phyloP scores from a whole-genome alignment of 2,329 filamentous ascomycete genomes.

The Onygenales sp. region DNA sequence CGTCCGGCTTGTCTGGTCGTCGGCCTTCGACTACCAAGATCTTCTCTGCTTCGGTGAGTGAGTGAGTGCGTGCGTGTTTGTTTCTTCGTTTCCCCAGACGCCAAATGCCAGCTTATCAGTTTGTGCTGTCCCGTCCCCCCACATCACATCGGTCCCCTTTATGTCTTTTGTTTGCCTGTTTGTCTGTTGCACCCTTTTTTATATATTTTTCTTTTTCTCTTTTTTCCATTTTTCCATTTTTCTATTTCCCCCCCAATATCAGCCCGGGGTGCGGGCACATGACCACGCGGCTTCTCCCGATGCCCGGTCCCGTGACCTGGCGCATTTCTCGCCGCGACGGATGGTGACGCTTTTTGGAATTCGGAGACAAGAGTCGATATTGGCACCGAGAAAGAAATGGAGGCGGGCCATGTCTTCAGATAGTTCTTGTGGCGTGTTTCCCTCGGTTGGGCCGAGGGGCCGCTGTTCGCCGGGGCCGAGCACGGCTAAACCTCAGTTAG shows the following conservation, averaged over 20 bases:
- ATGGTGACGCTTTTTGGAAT: too few relatives aligned
- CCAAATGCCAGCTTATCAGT: neutral
- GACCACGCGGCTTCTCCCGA: constrained; percentile 9
- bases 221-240: constrained; percentile 1
- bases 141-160: too few relatives aligned
- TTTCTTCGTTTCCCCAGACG: constrained; percentile 3
- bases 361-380: too few relatives aligned
- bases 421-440: too few relatives aligned
- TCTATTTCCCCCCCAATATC: neutral
- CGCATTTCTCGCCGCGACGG: too few relatives aligned
- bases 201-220: constrained; percentile 1
- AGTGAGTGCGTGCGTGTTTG: neutral
- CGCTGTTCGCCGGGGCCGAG: too few relatives aligned
- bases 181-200: neutral
- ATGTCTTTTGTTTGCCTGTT: neutral
- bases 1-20: constrained; percentile 19
- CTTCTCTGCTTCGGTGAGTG: constrained; percentile 28
- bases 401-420: too few relatives aligned
- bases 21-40: constrained; percentile 25
- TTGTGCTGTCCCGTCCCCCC: too few relatives aligned
- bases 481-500: too few relatives aligned
- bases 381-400: too few relatives aligned
- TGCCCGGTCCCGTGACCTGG: neutral
- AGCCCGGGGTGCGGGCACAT: constrained; percentile 5
- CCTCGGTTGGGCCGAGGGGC: too few relatives aligned